phyloP scores from a whole-genome alignment of 1,284 basidiomycete species.

The Porogramme epimiltina region DNA sequence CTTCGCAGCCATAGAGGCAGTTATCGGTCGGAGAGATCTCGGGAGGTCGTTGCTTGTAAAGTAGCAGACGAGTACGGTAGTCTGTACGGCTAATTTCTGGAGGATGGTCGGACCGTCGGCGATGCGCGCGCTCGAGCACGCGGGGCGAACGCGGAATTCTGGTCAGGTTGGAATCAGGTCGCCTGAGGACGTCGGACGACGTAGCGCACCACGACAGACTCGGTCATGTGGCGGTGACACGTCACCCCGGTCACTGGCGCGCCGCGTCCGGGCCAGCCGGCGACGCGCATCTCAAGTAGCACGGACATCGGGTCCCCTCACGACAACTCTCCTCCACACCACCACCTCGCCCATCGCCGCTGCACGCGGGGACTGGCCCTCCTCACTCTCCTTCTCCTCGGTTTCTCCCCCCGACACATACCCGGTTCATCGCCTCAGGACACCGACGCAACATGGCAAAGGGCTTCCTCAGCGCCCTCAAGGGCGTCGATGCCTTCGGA shows the following conservation, averaged over 20 bases:
- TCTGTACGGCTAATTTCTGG: conserved; percentile 22
- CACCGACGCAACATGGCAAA: conserved; percentile 53
- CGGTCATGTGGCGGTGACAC: conserved; percentile 26
- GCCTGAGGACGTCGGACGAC: too few species aligned
- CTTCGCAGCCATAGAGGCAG: conserved; percentile 25
- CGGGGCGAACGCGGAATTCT: background rate
- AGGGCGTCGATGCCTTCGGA: conserved; percentile 95
- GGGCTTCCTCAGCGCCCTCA: conserved; percentile 72
- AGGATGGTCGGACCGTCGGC: conserved; percentile 18
- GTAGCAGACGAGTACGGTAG: conserved; percentile 9
- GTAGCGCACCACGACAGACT: conserved; percentile 7
- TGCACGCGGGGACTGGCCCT: conserved; percentile 9
- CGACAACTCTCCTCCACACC: conserved; percentile 11
- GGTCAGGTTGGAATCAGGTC: background rate
- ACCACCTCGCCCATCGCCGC: conserved; percentile 24
- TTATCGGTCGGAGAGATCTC: background rate
- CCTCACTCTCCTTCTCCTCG: conserved; percentile 27
- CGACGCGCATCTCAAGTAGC: background rate
- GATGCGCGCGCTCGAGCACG: background rate
- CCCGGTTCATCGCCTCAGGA: conserved; percentile 31
- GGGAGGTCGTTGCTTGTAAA: conserved; percentile 2
- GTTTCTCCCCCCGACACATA: conserved; percentile 20
- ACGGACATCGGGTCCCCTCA: conserved; percentile 7
- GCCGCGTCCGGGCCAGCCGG: background rate
- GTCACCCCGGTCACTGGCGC: conserved; percentile 10